Evolutionary conservation across 164 flowering plant genomes (phyloP), one percentile per base, ranked within the genome.

Genomic region (Vitis rotundifolia): DNA sequence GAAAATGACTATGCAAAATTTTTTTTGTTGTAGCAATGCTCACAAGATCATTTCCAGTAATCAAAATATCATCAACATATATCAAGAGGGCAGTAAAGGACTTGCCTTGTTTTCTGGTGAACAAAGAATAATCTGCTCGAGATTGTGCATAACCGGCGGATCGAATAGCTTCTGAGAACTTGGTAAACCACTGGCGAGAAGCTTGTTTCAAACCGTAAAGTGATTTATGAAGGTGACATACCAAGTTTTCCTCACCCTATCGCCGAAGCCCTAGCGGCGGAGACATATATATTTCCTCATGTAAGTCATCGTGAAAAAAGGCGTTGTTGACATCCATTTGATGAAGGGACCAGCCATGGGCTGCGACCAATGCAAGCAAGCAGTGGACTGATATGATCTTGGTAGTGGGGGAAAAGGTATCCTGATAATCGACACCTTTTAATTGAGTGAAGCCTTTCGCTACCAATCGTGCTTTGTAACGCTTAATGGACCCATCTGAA

Each of bases 341-440:
- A 28, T 61, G 48, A 61, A 61, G 64, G 9, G 49, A 61, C 64
- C 64, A 29, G 18, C 49, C 64, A 19, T n/a, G 5, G 12, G 48
- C 6, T 11, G 49, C 5, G 44, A 18, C 64, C 49, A 61, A 61
- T 9, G 44, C 49, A 16, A 61, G 64, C 44, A 61, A 61, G 49
- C 64, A 29, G 4, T 5, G 1, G n/a, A 29, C 15, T 3, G 4
- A 61, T 19, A 51, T 51, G 54, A 51, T 51, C 54, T 51, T 51
- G 54, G 54, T 11, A 11, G 54, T 51, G 1, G 54, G 54, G 54
- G 15, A 51, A 51, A 51, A 51, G 5, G 12, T 11, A 51, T 51
- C 54, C 12, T 51, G 54, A 51, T 9, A 22, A 11, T 51, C 54
- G 5, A 51, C 54, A 51, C 54, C 54, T 14, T 22, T 1, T 51